Conservation (phyloP, 768 basidiomycete genomes). For the Rubroboletus pulcherrimus region DNA sequence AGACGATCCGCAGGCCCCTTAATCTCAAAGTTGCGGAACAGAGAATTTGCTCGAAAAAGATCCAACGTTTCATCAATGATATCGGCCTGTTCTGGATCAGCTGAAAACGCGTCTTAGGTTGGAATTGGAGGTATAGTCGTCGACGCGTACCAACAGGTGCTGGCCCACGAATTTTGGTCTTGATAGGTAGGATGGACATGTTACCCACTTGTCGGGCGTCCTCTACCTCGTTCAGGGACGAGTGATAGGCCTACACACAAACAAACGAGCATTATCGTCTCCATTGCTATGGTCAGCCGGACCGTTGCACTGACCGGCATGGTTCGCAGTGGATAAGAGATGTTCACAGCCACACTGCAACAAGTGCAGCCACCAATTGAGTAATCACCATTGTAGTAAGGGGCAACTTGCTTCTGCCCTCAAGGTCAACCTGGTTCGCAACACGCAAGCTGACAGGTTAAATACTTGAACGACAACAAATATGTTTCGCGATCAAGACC, state of each 20-base stretch:
- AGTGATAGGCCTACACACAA: slow-evolving; percentile 83
- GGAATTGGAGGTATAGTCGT: slow-evolving; percentile 5
- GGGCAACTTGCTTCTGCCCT: not conserved
- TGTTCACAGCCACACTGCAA: slow-evolving; percentile 19
- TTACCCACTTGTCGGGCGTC: slow-evolving; percentile 87
- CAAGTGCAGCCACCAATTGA: too few species aligned
- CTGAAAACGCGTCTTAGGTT: slow-evolving; percentile 38
- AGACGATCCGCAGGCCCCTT: slow-evolving; percentile 95
- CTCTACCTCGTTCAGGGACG: slow-evolving; percentile 80
- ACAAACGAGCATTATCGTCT: not conserved
- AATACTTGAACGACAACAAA: not conserved
- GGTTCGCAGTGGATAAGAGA: slow-evolving; percentile 21
- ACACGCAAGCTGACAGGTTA: not conserved
- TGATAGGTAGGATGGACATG: slow-evolving; percentile 85
- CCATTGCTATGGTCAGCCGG: not conserved
- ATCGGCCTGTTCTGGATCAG: slow-evolving; percentile 75
- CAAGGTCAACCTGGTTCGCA: not conserved
- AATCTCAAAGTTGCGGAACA: slow-evolving; percentile 99
- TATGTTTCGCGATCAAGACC: slow-evolving; percentile 28
- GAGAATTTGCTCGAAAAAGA: slow-evolving; percentile 96
- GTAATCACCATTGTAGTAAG: too few species aligned
- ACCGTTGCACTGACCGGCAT: slow-evolving; percentile 50
- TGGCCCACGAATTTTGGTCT: slow-evolving; percentile 88
- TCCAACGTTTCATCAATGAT: slow-evolving; percentile 95
- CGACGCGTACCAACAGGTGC: slow-evolving; percentile 65